Evolutionary conservation across 805 yeast species (phyloP), one percentile per base, ranked within the genome.

Genomic region (Saccharomycopsis sp.): DNA sequence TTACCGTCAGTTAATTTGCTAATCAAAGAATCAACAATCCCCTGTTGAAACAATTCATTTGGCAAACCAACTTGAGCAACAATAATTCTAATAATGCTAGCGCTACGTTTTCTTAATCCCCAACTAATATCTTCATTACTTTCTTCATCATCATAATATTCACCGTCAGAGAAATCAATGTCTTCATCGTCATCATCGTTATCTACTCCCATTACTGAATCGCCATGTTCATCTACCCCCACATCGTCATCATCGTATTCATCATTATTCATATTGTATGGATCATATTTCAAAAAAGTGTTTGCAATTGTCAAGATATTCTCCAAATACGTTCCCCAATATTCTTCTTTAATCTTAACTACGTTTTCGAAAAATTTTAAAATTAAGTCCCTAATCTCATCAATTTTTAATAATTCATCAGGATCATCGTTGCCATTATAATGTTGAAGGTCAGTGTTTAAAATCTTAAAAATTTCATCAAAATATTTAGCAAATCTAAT

Each of bases 81-180:
- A 5, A 49, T n/a, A 33, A 33, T 14, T 3, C 50, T 48, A 5
- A 45, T 16, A 4, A 49, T 17, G 16, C 28, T 23, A 9, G 52
- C 50, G 11, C 47, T 23, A 26, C 40, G 26, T 27, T 45, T 49
- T 35, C 52, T 39, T 14, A 49, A 26, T 22, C 48, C 22, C 47
- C 47, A 49, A 38, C 51, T 45, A 8, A 48, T 34, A 29, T 45
- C 52, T 19, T 45, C 50, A 24, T 44, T 36, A 14, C 22, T 43
- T 6, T 38, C 48, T 6, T 40, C 45, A 28, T 36, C 49, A 16
- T 48, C 45, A 9, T 33, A 37, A 26, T 44, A 24, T 4, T 34
- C 38, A 19, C 43, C 48, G 28, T 45, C 49, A 14, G 46, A 42
- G 14, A 46, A 46, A 14, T 35, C 26, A 14, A 34, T 29, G 13